These are phyloP conservation scores for Ophiostoma ulmi DNA, from an alignment of 2,329 filamentous ascomycete genomes.

Conservation along the genomic window DNA sequence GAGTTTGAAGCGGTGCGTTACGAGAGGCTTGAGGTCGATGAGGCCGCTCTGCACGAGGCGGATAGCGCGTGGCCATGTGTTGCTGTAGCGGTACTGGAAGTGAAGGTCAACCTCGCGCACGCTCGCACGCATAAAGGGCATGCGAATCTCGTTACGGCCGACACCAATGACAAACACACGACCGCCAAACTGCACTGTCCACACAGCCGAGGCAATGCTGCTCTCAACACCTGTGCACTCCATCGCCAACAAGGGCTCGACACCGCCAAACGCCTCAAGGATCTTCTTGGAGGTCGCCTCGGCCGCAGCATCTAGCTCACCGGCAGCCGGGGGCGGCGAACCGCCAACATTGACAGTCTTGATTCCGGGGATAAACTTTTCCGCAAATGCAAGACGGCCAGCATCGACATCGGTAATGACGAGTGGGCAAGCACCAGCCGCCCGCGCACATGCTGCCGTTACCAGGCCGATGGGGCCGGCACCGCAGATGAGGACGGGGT, in stretches of 20 bases:
- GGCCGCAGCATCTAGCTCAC: conserved; percentile 46
- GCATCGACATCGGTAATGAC: conserved; percentile 95
- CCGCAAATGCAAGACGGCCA: conserved; percentile 76
- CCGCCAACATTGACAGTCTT: conserved; percentile 68
- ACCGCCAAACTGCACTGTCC: conserved; percentile 87
- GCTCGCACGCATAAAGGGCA: conserved; percentile 90
- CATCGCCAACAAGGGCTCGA: conserved; percentile 76
- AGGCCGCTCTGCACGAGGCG: conserved; percentile 79
- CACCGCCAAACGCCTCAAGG: conserved; percentile 60
- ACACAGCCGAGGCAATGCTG: conserved; percentile 79
- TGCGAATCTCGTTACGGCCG: conserved; percentile 88
- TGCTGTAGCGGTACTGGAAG: conserved; percentile 94
- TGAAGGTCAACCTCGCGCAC: conserved; percentile 90
- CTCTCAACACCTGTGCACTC: conserved; percentile 95
- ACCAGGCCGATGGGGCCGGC: conserved; percentile 92
- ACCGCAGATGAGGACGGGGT: conserved; percentile 83
- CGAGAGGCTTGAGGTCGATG: conserved; percentile 72
- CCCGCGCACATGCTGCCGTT: conserved; percentile 74
- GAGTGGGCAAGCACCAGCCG: conserved; percentile 83
- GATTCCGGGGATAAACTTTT: conserved; percentile 72
- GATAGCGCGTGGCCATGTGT: conserved; percentile 94
- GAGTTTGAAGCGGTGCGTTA: conserved; percentile 80
- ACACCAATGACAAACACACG: conserved; percentile 97
- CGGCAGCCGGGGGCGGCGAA: not conserved
- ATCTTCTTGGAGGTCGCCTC: conserved; percentile 68